Evolutionary conservation across 73 alveolate species (phyloP).

Genomic region (Stentor roeselii): DNA sequence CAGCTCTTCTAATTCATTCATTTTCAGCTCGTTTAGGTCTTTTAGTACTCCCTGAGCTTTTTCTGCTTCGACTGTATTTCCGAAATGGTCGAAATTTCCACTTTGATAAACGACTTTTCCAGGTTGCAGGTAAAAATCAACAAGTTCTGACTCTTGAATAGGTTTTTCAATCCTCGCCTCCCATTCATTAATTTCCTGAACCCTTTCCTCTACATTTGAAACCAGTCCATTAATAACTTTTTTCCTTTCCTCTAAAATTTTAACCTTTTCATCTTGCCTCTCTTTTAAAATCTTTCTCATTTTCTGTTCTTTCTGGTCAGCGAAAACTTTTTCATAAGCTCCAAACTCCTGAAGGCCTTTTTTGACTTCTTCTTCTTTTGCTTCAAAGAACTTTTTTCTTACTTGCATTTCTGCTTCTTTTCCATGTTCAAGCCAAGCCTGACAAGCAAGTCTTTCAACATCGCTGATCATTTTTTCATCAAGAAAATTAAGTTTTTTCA

Average conservation of each 20-base stretch:
- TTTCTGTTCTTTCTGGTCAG: neutral
- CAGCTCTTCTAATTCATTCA: neutral
- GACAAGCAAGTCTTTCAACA: conserved; percentile 77
- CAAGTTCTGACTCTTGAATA: conserved; percentile 9
- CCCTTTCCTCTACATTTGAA: neutral
- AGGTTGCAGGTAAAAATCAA: neutral
- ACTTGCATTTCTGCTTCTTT: conserved; percentile 71
- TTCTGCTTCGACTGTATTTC: neutral
- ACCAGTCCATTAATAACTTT: neutral
- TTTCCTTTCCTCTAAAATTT: neutral
- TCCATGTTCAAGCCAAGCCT: conserved; percentile 90
- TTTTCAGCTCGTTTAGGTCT: neutral
- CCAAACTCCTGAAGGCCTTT: neutral
- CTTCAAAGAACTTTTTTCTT: conserved; percentile 51
- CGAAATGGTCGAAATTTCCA: conserved; percentile 21
- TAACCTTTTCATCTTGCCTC: neutral
- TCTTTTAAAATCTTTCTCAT: neutral
- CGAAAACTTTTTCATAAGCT: neutral
- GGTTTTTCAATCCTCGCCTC: neutral
- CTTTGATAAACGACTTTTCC: conserved; percentile 12
- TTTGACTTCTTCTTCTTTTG: conserved; percentile 37
- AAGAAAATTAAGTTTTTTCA: conserved; percentile 59
- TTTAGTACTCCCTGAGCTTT: neutral
- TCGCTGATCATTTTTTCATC: conserved; percentile 91
- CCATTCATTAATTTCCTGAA: neutral